phyloP scores from a whole-genome alignment of 2,329 filamentous ascomycete genomes.

The Cladosporium colombiae region DNA sequence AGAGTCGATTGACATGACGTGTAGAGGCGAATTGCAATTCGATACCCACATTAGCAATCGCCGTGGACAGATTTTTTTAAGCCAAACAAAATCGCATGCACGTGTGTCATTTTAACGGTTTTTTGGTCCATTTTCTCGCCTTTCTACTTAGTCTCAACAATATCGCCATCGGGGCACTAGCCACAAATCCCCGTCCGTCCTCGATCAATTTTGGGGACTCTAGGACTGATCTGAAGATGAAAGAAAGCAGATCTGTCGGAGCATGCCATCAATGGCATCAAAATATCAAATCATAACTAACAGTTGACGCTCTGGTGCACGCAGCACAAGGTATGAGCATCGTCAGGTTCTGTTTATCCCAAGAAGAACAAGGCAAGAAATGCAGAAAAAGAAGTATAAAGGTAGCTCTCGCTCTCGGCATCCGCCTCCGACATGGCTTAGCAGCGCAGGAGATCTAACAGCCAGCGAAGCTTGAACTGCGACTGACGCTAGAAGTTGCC shows the following conservation, averaged over 20 bases:
- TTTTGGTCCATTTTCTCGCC: neutral
- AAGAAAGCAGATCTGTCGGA: neutral
- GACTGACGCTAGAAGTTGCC: neutral
- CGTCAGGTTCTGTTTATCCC: neutral
- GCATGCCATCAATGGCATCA: neutral
- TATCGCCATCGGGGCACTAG: neutral
- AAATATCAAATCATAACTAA: neutral
- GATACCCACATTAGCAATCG: too few relatives aligned
- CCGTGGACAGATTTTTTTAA: neutral
- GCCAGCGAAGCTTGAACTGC: neutral
- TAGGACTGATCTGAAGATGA: neutral
- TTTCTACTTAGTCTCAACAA: neutral
- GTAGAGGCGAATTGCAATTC: neutral
- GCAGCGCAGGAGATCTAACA: neutral
- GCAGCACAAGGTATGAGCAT: neutral
- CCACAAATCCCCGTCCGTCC: neutral
- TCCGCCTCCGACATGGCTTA: neutral
- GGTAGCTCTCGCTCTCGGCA: neutral
- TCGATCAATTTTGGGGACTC: neutral
- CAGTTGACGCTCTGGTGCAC: neutral
- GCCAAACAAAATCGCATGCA: neutral
- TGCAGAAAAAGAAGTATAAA: neutral
- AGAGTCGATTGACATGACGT: slow-evolving; percentile 32
- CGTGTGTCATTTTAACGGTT: neutral
- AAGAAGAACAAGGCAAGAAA: neutral